Evolutionary conservation across 768 basidiomycete species (phyloP).

Genomic region (Daedaleopsis sinensis): DNA sequence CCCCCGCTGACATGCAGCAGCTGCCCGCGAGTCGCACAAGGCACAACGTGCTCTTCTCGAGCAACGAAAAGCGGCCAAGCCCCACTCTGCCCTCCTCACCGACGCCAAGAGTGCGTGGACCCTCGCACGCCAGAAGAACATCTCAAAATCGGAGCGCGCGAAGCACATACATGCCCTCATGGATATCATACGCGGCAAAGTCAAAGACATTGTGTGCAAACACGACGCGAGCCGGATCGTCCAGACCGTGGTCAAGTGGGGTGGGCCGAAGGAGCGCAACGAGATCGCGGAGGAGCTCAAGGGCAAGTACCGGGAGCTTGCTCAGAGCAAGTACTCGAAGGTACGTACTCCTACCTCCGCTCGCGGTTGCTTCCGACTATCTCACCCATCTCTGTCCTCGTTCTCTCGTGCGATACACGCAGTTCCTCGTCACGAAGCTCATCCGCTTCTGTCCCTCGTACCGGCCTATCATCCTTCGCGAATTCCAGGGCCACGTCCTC

Average conservation of each 20-base stretch:
- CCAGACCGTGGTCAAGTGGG: constrained; percentile 82
- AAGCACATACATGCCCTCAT: constrained; percentile 77
- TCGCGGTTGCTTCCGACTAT: neutral
- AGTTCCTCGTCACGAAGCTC: constrained; percentile 85
- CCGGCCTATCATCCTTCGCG: constrained; percentile 72
- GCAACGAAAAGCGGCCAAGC: constrained; percentile 77
- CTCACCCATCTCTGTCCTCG: neutral
- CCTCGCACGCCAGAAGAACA: constrained; percentile 70
- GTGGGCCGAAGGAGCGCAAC: constrained; percentile 70
- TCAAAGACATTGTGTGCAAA: constrained; percentile 86
- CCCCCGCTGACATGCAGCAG: constrained; percentile 38
- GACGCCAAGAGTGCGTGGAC: constrained; percentile 83
- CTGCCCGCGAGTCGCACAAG: constrained; percentile 69
- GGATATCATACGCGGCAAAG: constrained; percentile 74
- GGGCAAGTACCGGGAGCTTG: constrained; percentile 75
- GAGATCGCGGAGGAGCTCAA: constrained; percentile 84
- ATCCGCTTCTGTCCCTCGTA: constrained; percentile 75
- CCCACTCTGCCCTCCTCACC: constrained; percentile 67
- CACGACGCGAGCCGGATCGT: constrained; percentile 91
- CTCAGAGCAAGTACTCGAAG: constrained; percentile 91
- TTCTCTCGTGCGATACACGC: constrained; percentile 15
- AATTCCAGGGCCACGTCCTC: constrained; percentile 78
- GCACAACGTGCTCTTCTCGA: constrained; percentile 66
- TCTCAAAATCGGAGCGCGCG: constrained; percentile 70
- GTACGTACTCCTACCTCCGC: constrained; percentile 39